Conservation (phyloP, 805 yeast genomes). For the Barnettozyma wickerhamii region DNA sequence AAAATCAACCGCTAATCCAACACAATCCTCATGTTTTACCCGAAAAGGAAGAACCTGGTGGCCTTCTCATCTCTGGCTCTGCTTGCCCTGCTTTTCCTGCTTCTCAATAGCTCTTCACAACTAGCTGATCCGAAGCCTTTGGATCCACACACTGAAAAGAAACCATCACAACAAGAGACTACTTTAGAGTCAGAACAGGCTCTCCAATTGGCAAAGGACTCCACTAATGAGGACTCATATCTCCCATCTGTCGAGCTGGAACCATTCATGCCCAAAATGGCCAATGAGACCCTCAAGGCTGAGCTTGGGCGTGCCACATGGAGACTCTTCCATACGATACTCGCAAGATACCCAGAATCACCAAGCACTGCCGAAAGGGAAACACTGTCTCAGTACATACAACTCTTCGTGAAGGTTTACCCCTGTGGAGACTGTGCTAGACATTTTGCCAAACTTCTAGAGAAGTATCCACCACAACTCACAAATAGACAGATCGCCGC, state of each 20-base stretch:
- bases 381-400: conserved; percentile 60
- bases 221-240: conserved; percentile 5
- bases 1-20: no score
- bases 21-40: not conserved
- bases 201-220: not conserved
- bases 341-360: conserved; percentile 86
- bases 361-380: conserved; percentile 63
- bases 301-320: conserved; percentile 90
- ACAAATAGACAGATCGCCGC: conserved; percentile 76
- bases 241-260: not conserved
- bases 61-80: conserved; percentile 9
- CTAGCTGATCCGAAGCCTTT: conserved; percentile 26
- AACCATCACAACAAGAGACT: not conserved
- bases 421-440: conserved; percentile 98
- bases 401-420: conserved; percentile 82
- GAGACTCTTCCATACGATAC: conserved; percentile 84
- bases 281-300: conserved; percentile 75
- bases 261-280: conserved; percentile 84
- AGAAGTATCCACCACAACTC: conserved; percentile 80
- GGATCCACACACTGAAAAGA: conserved; percentile 28
- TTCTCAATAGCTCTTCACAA: conserved; percentile 13
- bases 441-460: conserved; percentile 71
- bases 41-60: conserved; percentile 5
- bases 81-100: conserved; percentile 16
- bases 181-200: not conserved